Conservation (phyloP, 176 grass and related monocot species). For the sorghum (Sorghum bicolor) region DNA sequence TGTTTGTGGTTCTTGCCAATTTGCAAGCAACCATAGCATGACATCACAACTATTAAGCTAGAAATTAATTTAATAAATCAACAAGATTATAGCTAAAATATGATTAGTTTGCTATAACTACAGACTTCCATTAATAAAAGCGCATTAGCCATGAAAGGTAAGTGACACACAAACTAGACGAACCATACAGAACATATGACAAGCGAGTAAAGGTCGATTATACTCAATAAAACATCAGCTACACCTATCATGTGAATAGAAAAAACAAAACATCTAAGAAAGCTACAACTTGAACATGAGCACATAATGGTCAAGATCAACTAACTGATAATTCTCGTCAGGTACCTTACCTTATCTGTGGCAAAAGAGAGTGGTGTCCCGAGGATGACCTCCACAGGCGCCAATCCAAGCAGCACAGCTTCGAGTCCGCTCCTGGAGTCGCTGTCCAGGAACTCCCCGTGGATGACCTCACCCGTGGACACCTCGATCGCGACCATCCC, state of each 20-base stretch:
- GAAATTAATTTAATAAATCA: not conserved
- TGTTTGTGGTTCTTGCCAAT: not conserved
- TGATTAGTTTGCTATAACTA: not conserved
- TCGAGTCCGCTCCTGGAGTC: conserved; percentile 60
- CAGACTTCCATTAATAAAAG: not conserved
- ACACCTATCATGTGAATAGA: not conserved
- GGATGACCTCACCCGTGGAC: conserved; percentile 72
- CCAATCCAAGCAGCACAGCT: conserved; percentile 70
- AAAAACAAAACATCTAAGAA: not conserved
- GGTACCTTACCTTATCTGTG: conserved; percentile 81
- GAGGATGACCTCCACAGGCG: conserved; percentile 72
- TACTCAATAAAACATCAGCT: not conserved
- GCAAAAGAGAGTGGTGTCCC: conserved; percentile 54
- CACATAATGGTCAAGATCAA: not conserved
- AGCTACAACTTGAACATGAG: not conserved
- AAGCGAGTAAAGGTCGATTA: not conserved
- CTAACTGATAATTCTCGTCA: not conserved
- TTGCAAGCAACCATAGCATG: not conserved
- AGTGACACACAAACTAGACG: not conserved
- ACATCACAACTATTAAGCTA: not conserved
- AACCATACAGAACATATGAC: not conserved
- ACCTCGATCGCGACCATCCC: conserved; percentile 66
- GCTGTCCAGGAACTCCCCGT: conserved; percentile 78
- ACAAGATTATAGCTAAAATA: not conserved
- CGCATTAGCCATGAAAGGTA: not conserved